Evolutionary conservation across 108 stramenopile genomes (phyloP).

Genomic region (Discostella pseudostelligera): DNA sequence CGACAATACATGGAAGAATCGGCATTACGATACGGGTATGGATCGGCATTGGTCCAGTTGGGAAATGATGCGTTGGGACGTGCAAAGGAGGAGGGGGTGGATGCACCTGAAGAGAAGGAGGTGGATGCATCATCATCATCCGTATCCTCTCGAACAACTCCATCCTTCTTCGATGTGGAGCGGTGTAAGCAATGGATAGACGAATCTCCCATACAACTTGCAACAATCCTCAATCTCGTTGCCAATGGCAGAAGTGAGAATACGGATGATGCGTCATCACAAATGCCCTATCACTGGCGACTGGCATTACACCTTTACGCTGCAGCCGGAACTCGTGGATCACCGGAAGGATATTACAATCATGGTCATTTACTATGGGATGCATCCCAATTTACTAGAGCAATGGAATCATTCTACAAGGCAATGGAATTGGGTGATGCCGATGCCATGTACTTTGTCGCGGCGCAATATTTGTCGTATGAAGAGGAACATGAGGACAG

Average conservation of each 20-base stretch:
- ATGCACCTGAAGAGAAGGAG: background rate
- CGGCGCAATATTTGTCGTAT: constrained; percentile 54
- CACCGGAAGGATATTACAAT: constrained; percentile 78
- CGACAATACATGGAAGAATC: constrained; percentile 51
- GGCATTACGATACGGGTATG: constrained; percentile 58
- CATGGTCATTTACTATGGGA: constrained; percentile 76
- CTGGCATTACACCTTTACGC: constrained; percentile 54
- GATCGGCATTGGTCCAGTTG: constrained; percentile 57
- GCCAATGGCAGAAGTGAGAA: background rate
- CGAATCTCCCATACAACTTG: constrained; percentile 33
- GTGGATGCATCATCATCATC: no score
- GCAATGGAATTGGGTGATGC: constrained; percentile 76
- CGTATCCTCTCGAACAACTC: no score
- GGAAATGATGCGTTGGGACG: constrained; percentile 59
- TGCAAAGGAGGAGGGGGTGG: constrained; percentile 11
- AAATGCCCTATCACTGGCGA: constrained; percentile 1
- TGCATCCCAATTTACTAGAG: constrained; percentile 38
- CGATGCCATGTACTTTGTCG: constrained; percentile 84
- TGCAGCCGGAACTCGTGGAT: constrained; percentile 54
- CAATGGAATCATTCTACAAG: constrained; percentile 65
- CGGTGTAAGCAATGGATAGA: constrained; percentile 28
- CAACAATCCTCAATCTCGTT: constrained; percentile 9
- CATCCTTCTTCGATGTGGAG: constrained; percentile 22
- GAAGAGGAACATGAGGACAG: constrained; percentile 20
- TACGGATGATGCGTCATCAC: background rate